Conservation (phyloP, 805 yeast species). For the Wickerhamomyces chaumierensis region DNA sequence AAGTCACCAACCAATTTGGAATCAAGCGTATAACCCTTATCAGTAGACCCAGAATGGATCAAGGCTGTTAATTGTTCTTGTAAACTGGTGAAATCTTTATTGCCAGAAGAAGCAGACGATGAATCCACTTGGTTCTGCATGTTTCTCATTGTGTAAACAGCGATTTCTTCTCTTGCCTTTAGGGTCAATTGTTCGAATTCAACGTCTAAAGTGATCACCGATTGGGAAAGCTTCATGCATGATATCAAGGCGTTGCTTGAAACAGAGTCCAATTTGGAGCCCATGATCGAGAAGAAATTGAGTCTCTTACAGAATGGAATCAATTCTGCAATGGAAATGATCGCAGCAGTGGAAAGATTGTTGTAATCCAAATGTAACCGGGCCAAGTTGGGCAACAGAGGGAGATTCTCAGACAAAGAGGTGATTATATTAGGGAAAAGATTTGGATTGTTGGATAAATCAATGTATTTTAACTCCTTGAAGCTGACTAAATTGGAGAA, state of each 20-base stretch:
- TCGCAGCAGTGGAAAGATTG: constrained; percentile 39
- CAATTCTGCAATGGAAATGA: constrained; percentile 58
- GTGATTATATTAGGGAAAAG: constrained; percentile 51
- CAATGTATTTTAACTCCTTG: constrained; percentile 57
- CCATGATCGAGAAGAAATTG: constrained; percentile 56
- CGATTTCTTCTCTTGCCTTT: constrained; percentile 51
- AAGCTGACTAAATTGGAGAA: constrained; percentile 39
- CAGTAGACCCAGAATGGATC: constrained; percentile 29
- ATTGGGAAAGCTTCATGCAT: constrained; percentile 50
- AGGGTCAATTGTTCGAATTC: constrained; percentile 49
- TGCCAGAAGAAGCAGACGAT: neutral
- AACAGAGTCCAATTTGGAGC: constrained; percentile 50
- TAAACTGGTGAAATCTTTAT: constrained; percentile 41
- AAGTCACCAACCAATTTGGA: constrained; percentile 20
- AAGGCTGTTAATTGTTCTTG: constrained; percentile 34
- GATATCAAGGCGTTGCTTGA: constrained; percentile 56
- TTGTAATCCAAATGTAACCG: constrained; percentile 68
- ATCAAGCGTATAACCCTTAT: constrained; percentile 12
- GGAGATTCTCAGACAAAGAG: constrained; percentile 49
- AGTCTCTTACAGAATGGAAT: constrained; percentile 59
- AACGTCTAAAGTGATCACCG: constrained; percentile 56
- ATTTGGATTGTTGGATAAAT: constrained; percentile 63
- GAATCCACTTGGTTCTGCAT: constrained; percentile 44
- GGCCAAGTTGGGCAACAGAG: constrained; percentile 51
- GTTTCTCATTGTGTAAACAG: constrained; percentile 72